A percentile compares a stretch with the other conserved stretches of the same genome.
These are phyloP conservation scores for Talaromyces sp. DNA, from an alignment of 2,329 filamentous ascomycete species.

Conservation along the genomic window DNA sequence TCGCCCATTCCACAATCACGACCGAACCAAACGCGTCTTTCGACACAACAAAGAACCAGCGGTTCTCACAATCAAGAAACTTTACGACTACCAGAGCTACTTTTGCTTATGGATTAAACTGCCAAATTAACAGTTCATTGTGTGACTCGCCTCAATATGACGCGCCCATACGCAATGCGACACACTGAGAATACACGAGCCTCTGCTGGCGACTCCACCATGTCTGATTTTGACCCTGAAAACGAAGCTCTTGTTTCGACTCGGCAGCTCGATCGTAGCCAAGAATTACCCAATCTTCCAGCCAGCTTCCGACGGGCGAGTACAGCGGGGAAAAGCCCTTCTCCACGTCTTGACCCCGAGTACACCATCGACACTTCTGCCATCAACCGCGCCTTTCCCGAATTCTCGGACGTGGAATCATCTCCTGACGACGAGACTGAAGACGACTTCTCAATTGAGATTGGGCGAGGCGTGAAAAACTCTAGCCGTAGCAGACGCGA, in stretches of 20 bases:
- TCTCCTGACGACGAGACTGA: slow-evolving; percentile 41
- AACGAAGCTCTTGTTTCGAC: slow-evolving; percentile 40
- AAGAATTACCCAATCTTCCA: slow-evolving; percentile 17
- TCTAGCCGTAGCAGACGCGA: slow-evolving; percentile 31
- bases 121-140: not conserved
- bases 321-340: slow-evolving; percentile 29
- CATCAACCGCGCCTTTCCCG: slow-evolving; percentile 43
- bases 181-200: slow-evolving; percentile 2
- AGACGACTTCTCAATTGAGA: slow-evolving; percentile 52
- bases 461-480: slow-evolving; percentile 49
- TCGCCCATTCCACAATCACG: not conserved
- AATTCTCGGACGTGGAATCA: slow-evolving; percentile 42
- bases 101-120: not conserved
- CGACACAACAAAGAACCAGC: not conserved
- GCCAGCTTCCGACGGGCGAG: slow-evolving; percentile 23
- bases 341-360: slow-evolving; percentile 34
- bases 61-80: not conserved
- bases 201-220: slow-evolving; percentile 13
- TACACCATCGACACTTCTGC: slow-evolving; percentile 45
- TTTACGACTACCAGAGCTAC: not conserved
- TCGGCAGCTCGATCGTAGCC: slow-evolving; percentile 29
- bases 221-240: slow-evolving; percentile 39
- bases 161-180: slow-evolving; percentile 11
- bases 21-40: not conserved
- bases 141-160: not conserved